Base-by-base conservation (phyloP, 106 monocot genomes). In the Hemerocallis citrina region DNA sequence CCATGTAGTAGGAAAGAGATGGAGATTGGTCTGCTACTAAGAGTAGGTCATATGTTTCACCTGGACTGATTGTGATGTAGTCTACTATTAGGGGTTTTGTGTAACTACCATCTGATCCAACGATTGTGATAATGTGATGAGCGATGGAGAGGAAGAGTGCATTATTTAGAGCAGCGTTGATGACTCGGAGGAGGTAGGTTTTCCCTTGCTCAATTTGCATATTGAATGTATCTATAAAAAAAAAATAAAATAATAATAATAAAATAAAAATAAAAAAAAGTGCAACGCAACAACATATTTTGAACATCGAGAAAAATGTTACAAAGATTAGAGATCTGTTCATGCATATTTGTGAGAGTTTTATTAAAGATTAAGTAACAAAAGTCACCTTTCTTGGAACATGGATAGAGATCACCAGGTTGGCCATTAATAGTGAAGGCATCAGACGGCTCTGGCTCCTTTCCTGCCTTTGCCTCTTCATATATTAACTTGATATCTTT, bases 401-500 rank as follows among this genome's bases (percentile, higher is more conserved):
- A 74, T 1, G 56, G 51, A 29, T 79, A 74, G 34, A 74, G 59
- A 39, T 70, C 47, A 3, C 79, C 79, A 0, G 79, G 79, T 14
- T 60, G 74, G 9, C 74, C 79, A 27, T 79, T 74, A 16, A 79
- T 74, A 17, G 73, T 79, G 64, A 37, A 79, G n/a, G 74, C 74
- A 13, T 79, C 79, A 32, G n/a, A n/a, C n/a, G n/a, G n/a, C 0
- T 17, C 47, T 1, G 41, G 12, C 1, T 24, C 65, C 11, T 50
- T 60, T 1, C 67, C 74, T 9, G 65, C 48, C 43, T 33, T 66
- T 19, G 45, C 36, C 3, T 57, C 21, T 6, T 57, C 65, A 1
- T 37, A 35, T 30, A 74, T 29, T 27, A 59, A 21, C 14, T 29
- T 66, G 8, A 61, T 51, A 41, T 74, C 59, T 2, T 7, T 13